phyloP scores from a whole-genome alignment of 2,329 filamentous ascomycete genomes.

The Exserohilum turcica region DNA sequence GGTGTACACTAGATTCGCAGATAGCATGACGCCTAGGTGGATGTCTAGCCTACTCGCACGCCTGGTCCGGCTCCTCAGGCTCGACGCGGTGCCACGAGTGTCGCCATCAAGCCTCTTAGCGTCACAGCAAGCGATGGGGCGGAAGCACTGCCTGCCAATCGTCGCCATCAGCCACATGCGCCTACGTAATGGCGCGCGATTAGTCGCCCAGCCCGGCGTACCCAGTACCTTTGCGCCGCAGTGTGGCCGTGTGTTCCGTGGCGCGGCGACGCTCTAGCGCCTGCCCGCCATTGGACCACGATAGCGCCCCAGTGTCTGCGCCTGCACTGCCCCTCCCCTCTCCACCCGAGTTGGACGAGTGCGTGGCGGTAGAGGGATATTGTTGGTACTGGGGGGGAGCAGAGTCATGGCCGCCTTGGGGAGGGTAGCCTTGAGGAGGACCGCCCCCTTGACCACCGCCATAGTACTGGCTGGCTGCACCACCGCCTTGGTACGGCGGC shows the following conservation, averaged over 20 bases:
- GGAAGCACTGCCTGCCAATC: not conserved
- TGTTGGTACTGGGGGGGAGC: constrained; percentile 24
- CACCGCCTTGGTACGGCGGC: constrained; percentile 9
- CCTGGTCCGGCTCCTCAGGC: no score
- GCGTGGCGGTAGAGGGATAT: constrained; percentile 24
- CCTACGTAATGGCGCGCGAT: constrained; percentile 9
- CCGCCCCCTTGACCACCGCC: constrained; percentile 7
- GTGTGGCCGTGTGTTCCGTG: constrained; percentile 2
- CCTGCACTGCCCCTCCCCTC: no score
- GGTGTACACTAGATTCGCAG: no score
- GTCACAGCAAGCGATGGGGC: not conserved
- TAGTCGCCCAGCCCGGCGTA: constrained; percentile 3
- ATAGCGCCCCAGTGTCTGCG: not conserved
- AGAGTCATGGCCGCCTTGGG: constrained; percentile 12
- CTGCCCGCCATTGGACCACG: constrained; percentile 1
- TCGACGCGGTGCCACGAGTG: no score
- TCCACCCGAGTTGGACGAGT: constrained; percentile 29
- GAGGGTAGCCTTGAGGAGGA: constrained; percentile 15
- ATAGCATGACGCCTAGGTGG: no score
- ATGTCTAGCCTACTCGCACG: no score
- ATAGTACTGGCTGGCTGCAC: constrained; percentile 22
- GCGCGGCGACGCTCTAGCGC: not conserved
- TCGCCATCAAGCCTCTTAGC: no score
- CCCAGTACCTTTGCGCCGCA: not conserved
- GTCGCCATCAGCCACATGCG: not conserved